These are phyloP conservation scores for Trametes polyzona DNA, from an alignment of 1,284 basidiomycete genomes.

Conservation along the genomic window DNA sequence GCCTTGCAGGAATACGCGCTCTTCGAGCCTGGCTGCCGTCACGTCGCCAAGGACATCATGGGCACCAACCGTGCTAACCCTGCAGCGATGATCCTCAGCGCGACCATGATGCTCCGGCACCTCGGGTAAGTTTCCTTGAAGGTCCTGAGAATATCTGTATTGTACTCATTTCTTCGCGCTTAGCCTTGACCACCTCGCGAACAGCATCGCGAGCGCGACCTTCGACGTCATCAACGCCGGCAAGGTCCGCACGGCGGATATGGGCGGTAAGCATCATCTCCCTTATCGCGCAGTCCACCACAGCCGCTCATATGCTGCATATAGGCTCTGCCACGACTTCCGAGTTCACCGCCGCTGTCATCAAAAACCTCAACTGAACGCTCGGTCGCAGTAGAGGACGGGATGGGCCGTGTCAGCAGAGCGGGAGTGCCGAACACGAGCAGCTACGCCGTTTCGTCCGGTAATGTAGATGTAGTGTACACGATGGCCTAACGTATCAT, in stretches of 20 bases:
- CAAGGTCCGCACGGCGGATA: conserved; percentile 92
- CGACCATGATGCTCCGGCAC: conserved; percentile 99
- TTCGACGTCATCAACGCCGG: conserved; percentile 93
- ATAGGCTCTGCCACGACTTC: conserved; percentile 86
- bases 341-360: conserved; percentile 90
- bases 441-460: conserved; percentile 21
- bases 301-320: not conserved
- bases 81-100: conserved; percentile 95
- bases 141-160: not conserved
- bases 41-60: conserved; percentile 98
- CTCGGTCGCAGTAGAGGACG: conserved; percentile 9
- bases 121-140: conserved; percentile 68
- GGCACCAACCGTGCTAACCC: conserved; percentile 98
- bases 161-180: conserved; percentile 8
- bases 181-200: conserved; percentile 92
- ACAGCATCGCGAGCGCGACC: conserved; percentile 91
- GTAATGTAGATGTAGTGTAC: conserved; percentile 32
- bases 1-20: conserved; percentile 86
- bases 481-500: conserved; percentile 26
- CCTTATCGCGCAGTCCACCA: conserved; percentile 1
- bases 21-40: conserved; percentile 98
- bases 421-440: conserved; percentile 17
- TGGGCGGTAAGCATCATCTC: conserved; percentile 75
- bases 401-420: conserved; percentile 6
- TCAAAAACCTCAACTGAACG: conserved; percentile 61